Base-by-base conservation (phyloP, 1,284 basidiomycete species). In the Boletus calvinii region DNA sequence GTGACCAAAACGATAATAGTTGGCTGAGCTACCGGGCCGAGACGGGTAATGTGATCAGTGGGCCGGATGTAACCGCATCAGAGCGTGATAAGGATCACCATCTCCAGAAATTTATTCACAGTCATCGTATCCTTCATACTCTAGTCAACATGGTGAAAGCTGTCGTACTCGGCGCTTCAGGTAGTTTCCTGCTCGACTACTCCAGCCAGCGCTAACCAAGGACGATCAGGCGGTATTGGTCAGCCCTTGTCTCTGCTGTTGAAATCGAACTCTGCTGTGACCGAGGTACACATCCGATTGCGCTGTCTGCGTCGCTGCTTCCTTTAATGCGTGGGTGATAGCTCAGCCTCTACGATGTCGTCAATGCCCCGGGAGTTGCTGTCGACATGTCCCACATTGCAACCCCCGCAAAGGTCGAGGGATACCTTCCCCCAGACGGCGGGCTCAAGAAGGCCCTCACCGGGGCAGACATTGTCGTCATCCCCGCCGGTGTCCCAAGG, bases 401-500 rank as follows among this genome's bases (percentile, higher is more conserved):
- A 35, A 92, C 87, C 38, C 85, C 84, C 34, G 84, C 87, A 39
- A 87, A 88, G 71, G 85, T 94, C 53, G 78, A 83, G 62, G 92
- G 92, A 32, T 90, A 77, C 72, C 77, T 88, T 13, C 77, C 83
- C 47, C 76, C 82, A 59, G 80, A 92, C 62, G 86, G 87, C 62
- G 93, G 92, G 51, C 80, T 98, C 58, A 83, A 86, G 72, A 89
- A 89, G 72, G 83, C 85, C 38, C 81, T 99, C 65, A 83, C 80
- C 52, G 92, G 89, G 55, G 94, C 94, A 41, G 85, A 98, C 61
- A 69, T 98, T 59, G 86, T 99, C 64, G 84, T 99, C 62, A 98
- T 99, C 71, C 97, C 97, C 56, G 97, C 96, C 63, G 96, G 97
- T 75, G 88, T 98, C 10, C 96, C 97, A 56, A 83, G 97, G 64